phyloP scores from a whole-genome alignment of 495 filamentous ascomycete genomes.

The Penicillium soppii region DNA sequence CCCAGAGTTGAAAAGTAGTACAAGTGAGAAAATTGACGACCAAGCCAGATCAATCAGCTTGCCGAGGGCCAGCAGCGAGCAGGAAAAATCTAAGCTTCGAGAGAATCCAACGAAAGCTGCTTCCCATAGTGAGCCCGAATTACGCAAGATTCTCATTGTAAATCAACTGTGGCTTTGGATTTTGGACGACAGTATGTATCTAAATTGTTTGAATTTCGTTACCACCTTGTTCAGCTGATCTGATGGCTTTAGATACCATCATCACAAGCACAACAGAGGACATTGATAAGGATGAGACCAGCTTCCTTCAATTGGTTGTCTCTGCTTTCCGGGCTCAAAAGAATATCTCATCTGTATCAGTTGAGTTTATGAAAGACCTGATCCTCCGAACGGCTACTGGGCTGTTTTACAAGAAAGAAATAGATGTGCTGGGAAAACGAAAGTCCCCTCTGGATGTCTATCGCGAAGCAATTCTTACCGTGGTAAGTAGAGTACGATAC shows the following conservation, averaged over 20 bases:
- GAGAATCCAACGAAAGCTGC: not conserved
- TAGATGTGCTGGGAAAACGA: not conserved
- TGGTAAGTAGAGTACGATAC: conserved; percentile 14
- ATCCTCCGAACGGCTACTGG: conserved; percentile 6
- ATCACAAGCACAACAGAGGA: conserved; percentile 12
- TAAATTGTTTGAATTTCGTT: no score
- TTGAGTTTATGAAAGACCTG: not conserved
- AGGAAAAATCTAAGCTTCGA: no score
- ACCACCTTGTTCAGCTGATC: not conserved
- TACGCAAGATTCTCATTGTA: conserved; percentile 4
- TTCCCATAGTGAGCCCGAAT: not conserved
- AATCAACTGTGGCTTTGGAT: conserved; percentile 23
- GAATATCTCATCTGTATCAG: not conserved
- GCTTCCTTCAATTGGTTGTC: conserved; percentile 9
- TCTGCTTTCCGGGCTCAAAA: not conserved
- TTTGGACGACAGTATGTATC: conserved; percentile 12
- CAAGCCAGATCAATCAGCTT: no score
- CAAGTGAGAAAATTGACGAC: no score
- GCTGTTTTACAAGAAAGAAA: not conserved
- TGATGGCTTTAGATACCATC: conserved; percentile 5
- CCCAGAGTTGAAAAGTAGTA: not conserved
- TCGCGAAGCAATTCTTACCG: conserved; percentile 8
- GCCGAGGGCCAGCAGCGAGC: no score
- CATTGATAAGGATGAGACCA: not conserved
- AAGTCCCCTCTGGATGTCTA: conserved; percentile 14